Percentiles rank a stretch among this genome's conserved stretches.
Evolutionary conservation across 2,329 filamentous ascomycete genomes (phyloP).

Genomic region (Clathrospora elynae): DNA sequence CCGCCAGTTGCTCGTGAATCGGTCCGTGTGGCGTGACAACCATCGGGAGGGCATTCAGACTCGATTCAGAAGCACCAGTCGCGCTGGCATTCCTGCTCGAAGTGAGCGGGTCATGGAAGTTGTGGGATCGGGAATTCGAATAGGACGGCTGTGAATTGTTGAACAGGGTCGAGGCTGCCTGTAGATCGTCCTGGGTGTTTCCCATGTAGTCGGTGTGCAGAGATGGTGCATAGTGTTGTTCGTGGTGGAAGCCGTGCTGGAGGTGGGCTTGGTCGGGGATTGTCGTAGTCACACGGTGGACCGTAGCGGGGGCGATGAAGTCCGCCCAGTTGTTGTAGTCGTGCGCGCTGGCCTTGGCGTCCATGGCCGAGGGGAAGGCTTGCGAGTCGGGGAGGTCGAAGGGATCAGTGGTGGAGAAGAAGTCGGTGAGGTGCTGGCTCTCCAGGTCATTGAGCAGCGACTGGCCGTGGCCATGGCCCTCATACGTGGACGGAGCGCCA

Average conservation of each 20-base stretch:
- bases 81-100: slow-evolving; percentile 6
- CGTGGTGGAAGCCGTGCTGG: slow-evolving; percentile 33
- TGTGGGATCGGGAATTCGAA: slow-evolving; percentile 24
- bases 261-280: slow-evolving; percentile 42
- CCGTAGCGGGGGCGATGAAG: slow-evolving; percentile 38
- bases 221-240: slow-evolving; percentile 24
- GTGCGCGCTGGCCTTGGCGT: slow-evolving; percentile 30
- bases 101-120: slow-evolving; percentile 24
- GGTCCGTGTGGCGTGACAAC: slow-evolving; percentile 33
- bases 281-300: slow-evolving; percentile 44
- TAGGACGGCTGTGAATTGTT: slow-evolving; percentile 38
- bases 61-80: slow-evolving; percentile 10
- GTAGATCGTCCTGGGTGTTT: slow-evolving; percentile 39
- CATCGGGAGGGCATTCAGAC: slow-evolving; percentile 20
- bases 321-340: slow-evolving; percentile 36
- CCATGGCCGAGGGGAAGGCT: slow-evolving; percentile 18
- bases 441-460: slow-evolving; percentile 43
- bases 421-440: slow-evolving; percentile 37
- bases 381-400: slow-evolving; percentile 28
- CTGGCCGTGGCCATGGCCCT: slow-evolving; percentile 28
- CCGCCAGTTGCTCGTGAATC: slow-evolving; percentile 38
- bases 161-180: slow-evolving; percentile 42
- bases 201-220: slow-evolving; percentile 23
- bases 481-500: slow-evolving; percentile 16
- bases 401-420: slow-evolving; percentile 42